A percentile compares a stretch with the other conserved stretches of the same genome.
phyloP scores from a whole-genome alignment of 75 land plant genomes.

The Picea glauca region DNA sequence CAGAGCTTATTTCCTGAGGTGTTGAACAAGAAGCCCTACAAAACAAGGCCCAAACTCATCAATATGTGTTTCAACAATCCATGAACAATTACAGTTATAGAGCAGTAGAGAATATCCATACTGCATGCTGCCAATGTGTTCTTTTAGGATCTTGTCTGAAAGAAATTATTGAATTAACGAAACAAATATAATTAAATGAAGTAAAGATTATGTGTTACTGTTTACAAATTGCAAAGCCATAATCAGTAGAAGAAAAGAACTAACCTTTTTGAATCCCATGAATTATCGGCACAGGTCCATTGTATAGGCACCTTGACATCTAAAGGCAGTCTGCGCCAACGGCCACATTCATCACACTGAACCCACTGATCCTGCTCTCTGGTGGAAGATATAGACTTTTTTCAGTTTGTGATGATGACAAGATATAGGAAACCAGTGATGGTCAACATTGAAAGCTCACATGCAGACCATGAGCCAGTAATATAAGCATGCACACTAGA shows the following conservation, averaged over 20 bases:
- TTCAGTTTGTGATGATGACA: background rate
- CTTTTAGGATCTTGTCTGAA: slow-evolving; percentile 1
- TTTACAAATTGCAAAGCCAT: background rate
- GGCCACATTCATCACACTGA: slow-evolving; percentile 85
- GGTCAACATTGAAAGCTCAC: background rate
- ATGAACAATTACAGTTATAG: background rate
- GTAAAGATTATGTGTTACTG: background rate
- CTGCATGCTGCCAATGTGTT: background rate
- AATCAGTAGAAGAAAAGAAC: background rate
- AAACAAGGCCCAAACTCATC: slow-evolving; percentile 4
- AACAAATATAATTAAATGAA: background rate
- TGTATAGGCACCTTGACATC: slow-evolving; percentile 60
- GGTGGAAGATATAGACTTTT: background rate
- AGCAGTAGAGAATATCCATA: background rate
- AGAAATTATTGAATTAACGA: background rate
- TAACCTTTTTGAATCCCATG: slow-evolving; percentile 74
- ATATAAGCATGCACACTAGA: no score
- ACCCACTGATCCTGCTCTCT: slow-evolving; percentile 86
- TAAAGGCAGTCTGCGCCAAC: slow-evolving; percentile 74
- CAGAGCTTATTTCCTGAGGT: slow-evolving; percentile 42
- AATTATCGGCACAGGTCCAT: slow-evolving; percentile 82
- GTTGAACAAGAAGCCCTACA: slow-evolving; percentile 52
- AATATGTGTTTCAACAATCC: background rate
- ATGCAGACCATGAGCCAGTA: background rate
- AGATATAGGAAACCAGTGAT: background rate